Percentiles rank a stretch among this genome's conserved stretches.
Conservation (phyloP, 768 basidiomycete genomes). For the Pisolithus sp. region DNA sequence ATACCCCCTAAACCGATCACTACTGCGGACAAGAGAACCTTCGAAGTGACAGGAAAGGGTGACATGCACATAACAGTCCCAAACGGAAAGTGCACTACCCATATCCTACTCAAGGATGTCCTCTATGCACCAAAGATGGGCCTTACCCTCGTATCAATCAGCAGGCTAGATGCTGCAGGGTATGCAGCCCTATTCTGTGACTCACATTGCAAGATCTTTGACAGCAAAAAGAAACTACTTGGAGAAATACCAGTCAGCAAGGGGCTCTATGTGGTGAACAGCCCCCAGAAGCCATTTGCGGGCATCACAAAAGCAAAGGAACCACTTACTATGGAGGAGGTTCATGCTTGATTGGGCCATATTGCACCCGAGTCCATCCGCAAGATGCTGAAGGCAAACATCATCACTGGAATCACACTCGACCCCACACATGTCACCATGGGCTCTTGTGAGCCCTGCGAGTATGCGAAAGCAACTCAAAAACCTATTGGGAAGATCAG, state of each 20-base stretch:
- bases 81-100: slow-evolving; percentile 6
- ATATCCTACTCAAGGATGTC: neutral
- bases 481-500: slow-evolving; percentile 6
- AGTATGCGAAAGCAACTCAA: slow-evolving; percentile 3
- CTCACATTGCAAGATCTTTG: slow-evolving; percentile 1
- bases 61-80: slow-evolving; percentile 17
- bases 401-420: slow-evolving; percentile 1
- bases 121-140: slow-evolving; percentile 16
- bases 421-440: slow-evolving; percentile 1
- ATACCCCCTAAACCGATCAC: slow-evolving; percentile 21
- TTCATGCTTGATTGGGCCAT: slow-evolving; percentile 1
- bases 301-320: neutral
- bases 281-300: neutral
- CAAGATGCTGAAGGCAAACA: slow-evolving; percentile 1
- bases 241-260: slow-evolving; percentile 1
- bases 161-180: neutral
- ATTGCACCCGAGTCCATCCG: neutral
- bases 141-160: slow-evolving; percentile 18
- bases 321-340: neutral
- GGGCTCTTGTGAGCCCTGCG: slow-evolving; percentile 5
- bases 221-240: neutral
- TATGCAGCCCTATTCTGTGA: slow-evolving; percentile 4
- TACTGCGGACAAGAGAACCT: neutral
- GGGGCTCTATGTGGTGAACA: neutral
- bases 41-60: slow-evolving; percentile 8